A percentile compares a stretch with the other conserved stretches of the same genome.
Conservation (phyloP, 805 yeast species). For the Wickerhamiella vanderwaltii region DNA sequence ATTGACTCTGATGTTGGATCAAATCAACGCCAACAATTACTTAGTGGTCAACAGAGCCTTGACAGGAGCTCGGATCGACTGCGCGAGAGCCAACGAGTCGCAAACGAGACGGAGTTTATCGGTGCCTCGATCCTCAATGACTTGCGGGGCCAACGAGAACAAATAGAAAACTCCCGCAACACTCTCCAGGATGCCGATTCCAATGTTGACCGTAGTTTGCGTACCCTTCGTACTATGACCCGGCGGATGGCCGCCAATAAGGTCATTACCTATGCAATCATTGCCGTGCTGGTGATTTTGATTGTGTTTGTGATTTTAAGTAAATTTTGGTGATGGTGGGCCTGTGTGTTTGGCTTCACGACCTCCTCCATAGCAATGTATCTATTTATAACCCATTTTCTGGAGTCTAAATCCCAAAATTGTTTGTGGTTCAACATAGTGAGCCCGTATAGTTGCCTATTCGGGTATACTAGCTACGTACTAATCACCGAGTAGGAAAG, state of each 20-base stretch:
- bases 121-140: conserved; percentile 87
- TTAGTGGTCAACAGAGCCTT: conserved; percentile 65
- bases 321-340: conserved; percentile 46
- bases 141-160: conserved; percentile 86
- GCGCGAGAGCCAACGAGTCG: conserved; percentile 77
- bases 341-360: background rate
- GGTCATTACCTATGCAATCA: conserved; percentile 80
- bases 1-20: conserved; percentile 29
- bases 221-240: conserved; percentile 82
- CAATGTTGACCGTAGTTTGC: conserved; percentile 78
- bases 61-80: conserved; percentile 75
- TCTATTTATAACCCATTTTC: too few species aligned
- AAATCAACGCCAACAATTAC: conserved; percentile 71
- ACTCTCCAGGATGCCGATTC: conserved; percentile 83
- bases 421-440: too few species aligned
- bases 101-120: conserved; percentile 80
- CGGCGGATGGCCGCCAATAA: conserved; percentile 85
- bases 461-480: too few species aligned
- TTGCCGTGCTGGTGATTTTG: conserved; percentile 69
- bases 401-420: too few species aligned
- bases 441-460: too few species aligned
- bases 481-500: too few species aligned
- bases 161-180: conserved; percentile 71
- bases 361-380: too few species aligned
- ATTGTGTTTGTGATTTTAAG: conserved; percentile 74